A percentile compares a stretch with the other conserved stretches of the same genome.
phyloP scores from a whole-genome alignment of 2,329 filamentous ascomycete species.

The Thelonectria discophora region DNA sequence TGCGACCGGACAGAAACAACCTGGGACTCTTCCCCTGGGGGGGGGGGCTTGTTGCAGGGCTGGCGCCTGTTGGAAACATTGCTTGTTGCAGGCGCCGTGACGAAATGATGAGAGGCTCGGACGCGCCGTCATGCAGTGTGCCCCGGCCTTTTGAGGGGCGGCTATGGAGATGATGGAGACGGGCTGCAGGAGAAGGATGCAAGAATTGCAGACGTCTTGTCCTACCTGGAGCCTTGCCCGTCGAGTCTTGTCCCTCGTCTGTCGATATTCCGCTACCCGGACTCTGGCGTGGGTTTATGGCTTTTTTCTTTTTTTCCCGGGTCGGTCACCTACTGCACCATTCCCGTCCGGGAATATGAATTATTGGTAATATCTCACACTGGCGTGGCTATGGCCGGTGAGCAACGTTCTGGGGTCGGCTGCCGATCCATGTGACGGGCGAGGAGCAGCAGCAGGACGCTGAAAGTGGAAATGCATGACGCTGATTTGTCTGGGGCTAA shows the following conservation, averaged over 20 bases:
- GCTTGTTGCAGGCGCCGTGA: constrained; percentile 18
- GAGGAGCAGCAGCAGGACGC: constrained; percentile 38
- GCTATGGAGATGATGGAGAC: constrained; percentile 21
- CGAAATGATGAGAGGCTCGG: constrained; percentile 4
- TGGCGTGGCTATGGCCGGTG: constrained; percentile 41
- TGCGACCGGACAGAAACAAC: too few species aligned
- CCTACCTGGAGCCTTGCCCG: constrained; percentile 8
- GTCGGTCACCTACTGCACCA: constrained; percentile 4
- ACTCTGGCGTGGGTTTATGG: constrained; percentile 16
- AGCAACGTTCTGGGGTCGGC: constrained; percentile 33
- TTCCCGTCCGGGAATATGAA: constrained; percentile 26
- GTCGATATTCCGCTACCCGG: constrained; percentile 7
- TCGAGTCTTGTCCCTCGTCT: too few species aligned
- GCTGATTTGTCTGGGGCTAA: constrained; percentile 31
- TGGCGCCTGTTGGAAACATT: constrained; percentile 13
- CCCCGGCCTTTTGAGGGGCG: constrained; percentile 17
- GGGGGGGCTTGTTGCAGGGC: too few species aligned
- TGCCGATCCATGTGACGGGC: constrained; percentile 41
- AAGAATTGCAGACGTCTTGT: constrained; percentile 31
- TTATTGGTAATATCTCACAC: constrained; percentile 37
- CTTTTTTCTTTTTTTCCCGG: constrained; percentile 1
- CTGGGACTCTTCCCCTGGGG: too few species aligned
- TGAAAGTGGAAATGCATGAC: constrained; percentile 42
- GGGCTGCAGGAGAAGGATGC: constrained; percentile 25
- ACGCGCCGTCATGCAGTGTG: constrained; percentile 1